A percentile compares a stretch with the other conserved stretches of the same genome.
Evolutionary conservation across 139 green algal species (phyloP).

Genomic region (Coelastrella sp.): DNA sequence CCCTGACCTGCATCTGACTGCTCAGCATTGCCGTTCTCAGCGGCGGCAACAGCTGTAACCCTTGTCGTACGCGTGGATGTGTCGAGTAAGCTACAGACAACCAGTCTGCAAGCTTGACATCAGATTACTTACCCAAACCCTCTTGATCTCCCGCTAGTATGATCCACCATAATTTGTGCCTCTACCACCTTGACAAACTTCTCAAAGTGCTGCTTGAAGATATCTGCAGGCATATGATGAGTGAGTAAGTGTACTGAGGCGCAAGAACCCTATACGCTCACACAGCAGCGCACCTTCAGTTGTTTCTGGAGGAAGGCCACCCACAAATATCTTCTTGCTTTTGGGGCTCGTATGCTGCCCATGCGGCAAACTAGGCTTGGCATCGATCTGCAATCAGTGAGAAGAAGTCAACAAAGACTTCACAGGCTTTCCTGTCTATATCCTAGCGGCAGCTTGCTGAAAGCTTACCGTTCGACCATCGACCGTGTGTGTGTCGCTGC

Average conservation of each 20-base stretch:
- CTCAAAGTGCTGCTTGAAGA: constrained; percentile 86
- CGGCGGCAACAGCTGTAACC: no score
- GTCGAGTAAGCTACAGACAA: no score
- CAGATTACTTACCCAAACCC: constrained; percentile 79
- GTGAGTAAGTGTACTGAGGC: no score
- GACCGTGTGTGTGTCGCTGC: constrained; percentile 71
- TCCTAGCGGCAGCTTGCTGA: neutral
- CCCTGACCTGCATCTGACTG: no score
- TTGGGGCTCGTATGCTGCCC: constrained; percentile 65
- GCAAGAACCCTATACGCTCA: neutral
- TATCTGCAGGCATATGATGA: no score
- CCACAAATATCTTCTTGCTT: constrained; percentile 91
- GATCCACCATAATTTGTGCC: constrained; percentile 89
- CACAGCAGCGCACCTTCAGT: constrained; percentile 75
- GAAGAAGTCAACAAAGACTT: no score
- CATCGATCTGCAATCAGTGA: constrained; percentile 87
- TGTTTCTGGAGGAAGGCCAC: constrained; percentile 84
- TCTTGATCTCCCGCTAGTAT: constrained; percentile 75
- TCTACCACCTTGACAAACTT: constrained; percentile 85
- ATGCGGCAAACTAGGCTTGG: constrained; percentile 83
- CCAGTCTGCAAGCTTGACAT: no score
- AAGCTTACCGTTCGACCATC: constrained; percentile 68
- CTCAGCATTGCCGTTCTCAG: no score
- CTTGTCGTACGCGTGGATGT: no score
- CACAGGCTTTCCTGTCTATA: no score